Base-by-base conservation (phyloP, 1,284 basidiomycete species). In the Ganoderma sinense region DNA sequence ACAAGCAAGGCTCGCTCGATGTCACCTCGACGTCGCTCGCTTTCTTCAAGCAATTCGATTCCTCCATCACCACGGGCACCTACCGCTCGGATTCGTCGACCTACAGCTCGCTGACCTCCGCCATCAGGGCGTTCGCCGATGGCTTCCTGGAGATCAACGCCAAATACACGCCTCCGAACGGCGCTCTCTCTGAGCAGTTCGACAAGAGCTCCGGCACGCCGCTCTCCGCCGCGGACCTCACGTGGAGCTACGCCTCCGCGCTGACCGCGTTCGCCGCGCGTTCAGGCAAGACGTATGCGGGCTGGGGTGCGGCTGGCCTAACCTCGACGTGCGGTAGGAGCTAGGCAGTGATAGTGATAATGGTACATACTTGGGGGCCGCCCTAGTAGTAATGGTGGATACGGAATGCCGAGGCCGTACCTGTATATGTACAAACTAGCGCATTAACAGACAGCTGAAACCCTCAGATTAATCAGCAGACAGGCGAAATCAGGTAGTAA, bases 271-370 rank as follows among this genome's bases (percentile, higher is more conserved):
- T 84, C 66, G 76, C 78, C 23, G 80, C 82, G 7, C 76, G 81
- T 26, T 75, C 69, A 0, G 82, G 82, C n/a, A 73, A 74, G 60
- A 76, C 73, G 13, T 73, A 75, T 23, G 83, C 83, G 0, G 84
- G 86, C 74, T 94, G 93, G 93, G 92, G 92, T 23, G 92, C 93
- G 1, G 77, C 82, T 53, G 88, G 87, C 1, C 76, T 93, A 67
- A 80, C 80, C 3, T n/a, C n/a, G n/a, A n/a, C n/a, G n/a, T n/a
- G n/a, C n/a, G n/a, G n/a, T n/a, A n/a, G n/a, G n/a, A n/a, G n/a
- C n/a, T n/a, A n/a, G n/a, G n/a, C n/a, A n/a, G n/a, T n/a, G n/a
- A n/a, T n/a, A n/a, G n/a, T n/a, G n/a, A n/a, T n/a, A n/a, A n/a
- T n/a, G n/a, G n/a, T n/a, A n/a, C n/a, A n/a, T n/a, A n/a, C n/a